phyloP scores from a whole-genome alignment of 345 rosid genomes.

The Durio zibethinus region DNA sequence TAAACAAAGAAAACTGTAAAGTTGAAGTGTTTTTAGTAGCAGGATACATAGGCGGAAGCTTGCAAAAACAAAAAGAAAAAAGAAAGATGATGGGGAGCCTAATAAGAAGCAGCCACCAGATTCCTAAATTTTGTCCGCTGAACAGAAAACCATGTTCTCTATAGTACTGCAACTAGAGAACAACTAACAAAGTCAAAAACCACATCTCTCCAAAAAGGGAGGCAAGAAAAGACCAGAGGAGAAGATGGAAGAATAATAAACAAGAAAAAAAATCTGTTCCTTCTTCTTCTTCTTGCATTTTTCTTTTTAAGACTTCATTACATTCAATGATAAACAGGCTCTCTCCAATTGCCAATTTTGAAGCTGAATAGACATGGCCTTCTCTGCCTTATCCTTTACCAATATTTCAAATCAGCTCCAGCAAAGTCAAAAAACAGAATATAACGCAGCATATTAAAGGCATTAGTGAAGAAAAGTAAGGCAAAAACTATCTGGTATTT shows the following conservation, averaged over 20 bases:
- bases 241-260: not conserved
- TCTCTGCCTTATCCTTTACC: not conserved
- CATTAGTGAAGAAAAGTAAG: constrained; percentile 17
- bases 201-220: not conserved
- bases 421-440: constrained; percentile 2
- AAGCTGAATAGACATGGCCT: not conserved
- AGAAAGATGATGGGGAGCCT: not conserved
- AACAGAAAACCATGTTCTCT: not conserved
- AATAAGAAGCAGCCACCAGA: not conserved
- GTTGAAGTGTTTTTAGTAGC: not conserved
- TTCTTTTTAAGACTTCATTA: not conserved
- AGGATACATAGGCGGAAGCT: too few relatives aligned
- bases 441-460: constrained; percentile 16
- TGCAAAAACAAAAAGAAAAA: not conserved
- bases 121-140: not conserved
- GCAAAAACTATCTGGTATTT: constrained; percentile 22
- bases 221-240: not conserved
- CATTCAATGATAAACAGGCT: not conserved
- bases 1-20: not conserved
- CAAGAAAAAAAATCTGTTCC: not conserved
- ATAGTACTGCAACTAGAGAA: not conserved
- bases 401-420: constrained; percentile 11
- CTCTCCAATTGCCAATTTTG: not conserved
- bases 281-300: not conserved
- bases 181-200: not conserved